Percentiles rank a stretch among this genome's conserved stretches.
phyloP scores from a whole-genome alignment of 2,329 filamentous ascomycete genomes.

The Graphilbum ipis-grandicollis region DNA sequence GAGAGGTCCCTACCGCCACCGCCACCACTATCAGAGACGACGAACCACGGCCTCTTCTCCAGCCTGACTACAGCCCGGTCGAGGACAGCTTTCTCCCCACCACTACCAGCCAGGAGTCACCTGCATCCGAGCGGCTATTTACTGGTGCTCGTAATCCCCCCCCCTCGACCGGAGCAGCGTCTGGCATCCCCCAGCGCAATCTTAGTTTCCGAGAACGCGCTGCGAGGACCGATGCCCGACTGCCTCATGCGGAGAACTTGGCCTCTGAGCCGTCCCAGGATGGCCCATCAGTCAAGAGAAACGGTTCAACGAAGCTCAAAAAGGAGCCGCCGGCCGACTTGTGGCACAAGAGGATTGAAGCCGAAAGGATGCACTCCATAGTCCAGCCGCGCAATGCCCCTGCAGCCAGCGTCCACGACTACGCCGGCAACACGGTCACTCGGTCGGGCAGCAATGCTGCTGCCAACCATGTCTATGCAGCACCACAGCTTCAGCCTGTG shows the following conservation, averaged over 20 bases:
- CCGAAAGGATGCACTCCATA: slow-evolving; percentile 20
- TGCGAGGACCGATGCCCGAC: slow-evolving; percentile 23
- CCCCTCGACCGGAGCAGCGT: slow-evolving; percentile 2
- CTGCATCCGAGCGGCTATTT: too few relatives aligned
- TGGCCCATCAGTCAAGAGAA: slow-evolving; percentile 3
- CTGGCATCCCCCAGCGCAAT: slow-evolving; percentile 31
- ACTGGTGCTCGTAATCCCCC: too few relatives aligned
- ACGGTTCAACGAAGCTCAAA: slow-evolving; percentile 39
- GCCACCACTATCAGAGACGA: too few relatives aligned
- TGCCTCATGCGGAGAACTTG: slow-evolving; percentile 13
- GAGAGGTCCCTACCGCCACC: too few relatives aligned
- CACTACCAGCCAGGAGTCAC: slow-evolving; percentile 8
- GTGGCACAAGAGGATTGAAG: slow-evolving; percentile 26
- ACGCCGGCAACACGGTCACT: neutral
- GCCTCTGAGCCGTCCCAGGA: neutral
- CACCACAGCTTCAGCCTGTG: neutral
- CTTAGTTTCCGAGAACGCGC: slow-evolving; percentile 44
- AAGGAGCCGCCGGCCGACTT: slow-evolving; percentile 39
- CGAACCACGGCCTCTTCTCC: slow-evolving; percentile 11
- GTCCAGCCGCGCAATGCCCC: slow-evolving; percentile 11
- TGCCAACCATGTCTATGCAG: neutral
- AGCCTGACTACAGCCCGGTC: slow-evolving; percentile 8
- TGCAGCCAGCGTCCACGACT: neutral
- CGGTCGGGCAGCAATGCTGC: neutral
- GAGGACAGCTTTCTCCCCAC: slow-evolving; percentile 6